Percentiles rank a stretch among this genome's conserved stretches.
phyloP scores from a whole-genome alignment of 176 grass and related monocot species.

The Alloteropsis semialata region DNA sequence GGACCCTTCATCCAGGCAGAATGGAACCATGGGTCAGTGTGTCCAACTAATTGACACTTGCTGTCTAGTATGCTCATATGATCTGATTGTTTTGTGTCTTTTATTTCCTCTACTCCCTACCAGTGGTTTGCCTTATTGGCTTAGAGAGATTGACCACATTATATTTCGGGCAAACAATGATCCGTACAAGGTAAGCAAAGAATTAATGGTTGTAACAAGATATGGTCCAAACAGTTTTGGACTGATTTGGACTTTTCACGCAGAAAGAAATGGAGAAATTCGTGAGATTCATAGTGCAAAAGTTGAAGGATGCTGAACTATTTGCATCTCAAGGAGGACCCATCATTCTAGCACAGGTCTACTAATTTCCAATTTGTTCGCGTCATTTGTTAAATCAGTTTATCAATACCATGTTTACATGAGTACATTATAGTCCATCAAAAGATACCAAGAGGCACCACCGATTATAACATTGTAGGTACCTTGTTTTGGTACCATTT shows the following conservation, averaged over 20 bases:
- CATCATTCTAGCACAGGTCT: constrained; percentile 79
- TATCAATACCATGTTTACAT: background rate
- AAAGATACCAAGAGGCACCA: background rate
- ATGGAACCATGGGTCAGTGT: constrained; percentile 84
- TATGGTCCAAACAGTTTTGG: background rate
- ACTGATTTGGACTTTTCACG: background rate
- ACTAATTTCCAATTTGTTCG: background rate
- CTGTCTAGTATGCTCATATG: background rate
- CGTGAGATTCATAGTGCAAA: constrained; percentile 63
- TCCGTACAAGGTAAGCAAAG: constrained; percentile 56
- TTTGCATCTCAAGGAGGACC: constrained; percentile 72
- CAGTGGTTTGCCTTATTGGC: constrained; percentile 86
- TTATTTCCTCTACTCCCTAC: background rate
- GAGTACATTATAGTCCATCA: background rate
- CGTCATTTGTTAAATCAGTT: background rate
- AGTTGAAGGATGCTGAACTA: constrained; percentile 68
- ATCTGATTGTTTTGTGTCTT: constrained; percentile 6
- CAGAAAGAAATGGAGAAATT: constrained; percentile 85
- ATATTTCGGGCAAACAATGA: constrained; percentile 80
- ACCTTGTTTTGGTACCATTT: background rate
- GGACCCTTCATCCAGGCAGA: constrained; percentile 86
- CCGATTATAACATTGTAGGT: background rate
- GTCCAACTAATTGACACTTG: background rate
- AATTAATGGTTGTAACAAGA: background rate
- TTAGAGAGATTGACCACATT: constrained; percentile 67